Conservation (phyloP, 1,284 basidiomycete species). For the Rhodofomes roseus region DNA sequence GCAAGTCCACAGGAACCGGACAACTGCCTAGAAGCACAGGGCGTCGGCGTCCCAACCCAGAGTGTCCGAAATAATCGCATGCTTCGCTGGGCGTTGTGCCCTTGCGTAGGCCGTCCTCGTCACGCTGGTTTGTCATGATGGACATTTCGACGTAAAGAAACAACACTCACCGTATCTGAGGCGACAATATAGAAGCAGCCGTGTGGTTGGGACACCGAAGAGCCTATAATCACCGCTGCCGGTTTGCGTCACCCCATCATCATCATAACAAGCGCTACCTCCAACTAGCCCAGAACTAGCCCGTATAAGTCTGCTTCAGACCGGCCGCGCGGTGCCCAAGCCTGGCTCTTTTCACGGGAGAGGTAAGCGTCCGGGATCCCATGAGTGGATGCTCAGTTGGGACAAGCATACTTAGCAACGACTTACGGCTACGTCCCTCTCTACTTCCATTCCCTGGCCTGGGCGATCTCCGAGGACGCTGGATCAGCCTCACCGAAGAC, state of each 20-base stretch:
- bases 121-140: not conserved
- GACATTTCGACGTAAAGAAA: not conserved
- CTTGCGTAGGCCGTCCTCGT: not conserved
- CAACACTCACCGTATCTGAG: not conserved
- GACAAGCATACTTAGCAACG: not conserved
- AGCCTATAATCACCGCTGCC: not conserved
- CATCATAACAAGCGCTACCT: not conserved
- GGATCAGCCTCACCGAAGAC: not conserved
- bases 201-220: not conserved
- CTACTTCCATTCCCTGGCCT: not conserved
- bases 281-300: not conserved
- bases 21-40: not conserved
- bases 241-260: not conserved
- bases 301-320: not conserved
- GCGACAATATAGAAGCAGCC: not conserved
- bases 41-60: not conserved
- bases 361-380: not conserved
- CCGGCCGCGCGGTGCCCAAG: not conserved
- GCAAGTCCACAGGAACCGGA: not conserved
- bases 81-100: not conserved
- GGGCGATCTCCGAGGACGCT: not conserved
- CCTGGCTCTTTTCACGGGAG: not conserved
- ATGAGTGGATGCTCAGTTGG: not conserved
- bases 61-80: not conserved
- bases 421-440: not conserved